Evolutionary conservation across 805 yeast genomes (phyloP).

Genomic region (Kuraishia floccosa): DNA sequence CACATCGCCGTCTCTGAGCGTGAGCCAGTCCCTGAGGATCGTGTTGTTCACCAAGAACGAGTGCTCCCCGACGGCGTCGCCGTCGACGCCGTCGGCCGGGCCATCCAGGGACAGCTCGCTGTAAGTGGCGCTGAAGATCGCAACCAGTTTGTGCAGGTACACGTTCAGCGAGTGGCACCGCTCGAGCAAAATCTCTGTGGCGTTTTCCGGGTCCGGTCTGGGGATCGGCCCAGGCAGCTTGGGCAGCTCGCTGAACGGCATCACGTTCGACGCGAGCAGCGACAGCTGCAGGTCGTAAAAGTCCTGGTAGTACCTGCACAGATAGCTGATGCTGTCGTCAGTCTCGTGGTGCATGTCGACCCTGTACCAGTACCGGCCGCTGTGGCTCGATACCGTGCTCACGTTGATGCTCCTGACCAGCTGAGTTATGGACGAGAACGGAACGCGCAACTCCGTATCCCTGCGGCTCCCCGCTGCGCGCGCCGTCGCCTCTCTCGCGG

Average conservation of each 20-base stretch:
- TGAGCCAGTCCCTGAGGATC: constrained; percentile 1
- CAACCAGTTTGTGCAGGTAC: constrained; percentile 22
- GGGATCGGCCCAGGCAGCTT: constrained; percentile 37
- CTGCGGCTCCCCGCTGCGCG: background rate
- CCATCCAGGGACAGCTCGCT: too few relatives aligned
- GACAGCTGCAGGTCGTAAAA: constrained; percentile 32
- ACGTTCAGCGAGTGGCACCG: constrained; percentile 27
- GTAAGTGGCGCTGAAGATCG: too few relatives aligned
- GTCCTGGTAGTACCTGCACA: constrained; percentile 40
- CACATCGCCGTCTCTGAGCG: background rate
- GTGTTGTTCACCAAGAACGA: constrained; percentile 3
- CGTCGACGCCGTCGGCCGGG: constrained; percentile 13
- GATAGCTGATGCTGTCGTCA: constrained; percentile 12
- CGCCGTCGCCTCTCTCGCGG: background rate
- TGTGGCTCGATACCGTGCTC: constrained; percentile 24
- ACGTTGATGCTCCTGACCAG: constrained; percentile 26
- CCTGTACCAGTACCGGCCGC: constrained; percentile 41
- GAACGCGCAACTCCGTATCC: background rate
- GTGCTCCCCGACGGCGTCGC: background rate
- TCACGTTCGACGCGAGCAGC: constrained; percentile 11
- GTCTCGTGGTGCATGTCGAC: constrained; percentile 20
- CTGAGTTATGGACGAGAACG: constrained; percentile 4
- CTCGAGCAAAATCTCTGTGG: constrained; percentile 17
- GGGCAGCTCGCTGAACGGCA: constrained; percentile 18
- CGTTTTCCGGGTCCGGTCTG: constrained; percentile 19